These are phyloP conservation scores for Geosmithia putterillii DNA, from an alignment of 2,329 filamentous ascomycete species.

Conservation along the genomic window DNA sequence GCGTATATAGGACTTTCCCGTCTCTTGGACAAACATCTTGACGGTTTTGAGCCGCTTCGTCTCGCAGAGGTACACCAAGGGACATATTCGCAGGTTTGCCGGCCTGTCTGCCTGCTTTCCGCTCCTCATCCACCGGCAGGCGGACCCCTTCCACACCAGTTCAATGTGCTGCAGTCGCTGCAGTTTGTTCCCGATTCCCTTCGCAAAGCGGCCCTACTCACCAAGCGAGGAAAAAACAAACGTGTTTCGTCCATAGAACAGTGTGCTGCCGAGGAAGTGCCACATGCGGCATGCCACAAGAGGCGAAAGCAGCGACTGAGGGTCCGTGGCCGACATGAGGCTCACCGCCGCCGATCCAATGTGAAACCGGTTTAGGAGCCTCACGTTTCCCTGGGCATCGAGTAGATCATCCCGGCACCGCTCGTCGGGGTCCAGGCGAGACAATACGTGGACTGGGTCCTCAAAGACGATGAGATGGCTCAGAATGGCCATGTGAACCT, in stretches of 20 bases:
- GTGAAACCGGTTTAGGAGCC: constrained; percentile 25
- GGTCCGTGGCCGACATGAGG: constrained; percentile 18
- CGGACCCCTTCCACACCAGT: constrained; percentile 26
- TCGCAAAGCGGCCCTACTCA: constrained; percentile 33
- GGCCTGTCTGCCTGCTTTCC: constrained; percentile 8
- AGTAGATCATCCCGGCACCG: constrained; percentile 8
- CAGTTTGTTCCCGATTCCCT: constrained; percentile 25
- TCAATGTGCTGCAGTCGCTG: constrained; percentile 32
- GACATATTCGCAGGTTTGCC: constrained; percentile 23
- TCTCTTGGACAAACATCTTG: constrained; percentile 26
- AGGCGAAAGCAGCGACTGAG: constrained; percentile 20
- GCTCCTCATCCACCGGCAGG: constrained; percentile 11
- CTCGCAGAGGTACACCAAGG: constrained; percentile 21
- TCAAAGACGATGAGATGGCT: constrained; percentile 19
- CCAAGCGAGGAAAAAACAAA: constrained; percentile 42
- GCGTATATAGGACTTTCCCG: constrained; percentile 12
- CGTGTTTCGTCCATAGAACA: constrained; percentile 35
- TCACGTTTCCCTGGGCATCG: constrained; percentile 2
- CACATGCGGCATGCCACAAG: constrained; percentile 27
- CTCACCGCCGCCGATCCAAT: constrained; percentile 16
- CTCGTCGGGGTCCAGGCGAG: constrained; percentile 25
- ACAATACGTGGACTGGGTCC: constrained; percentile 27
- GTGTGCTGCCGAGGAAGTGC: constrained; percentile 23
- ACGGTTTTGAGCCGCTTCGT: constrained; percentile 26
- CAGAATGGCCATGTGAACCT: constrained; percentile 22